Percentiles rank a stretch among this genome's conserved stretches.
Evolutionary conservation across 202 grass and related monocot genomes (phyloP).

Genomic region (Zoysia matrella): DNA sequence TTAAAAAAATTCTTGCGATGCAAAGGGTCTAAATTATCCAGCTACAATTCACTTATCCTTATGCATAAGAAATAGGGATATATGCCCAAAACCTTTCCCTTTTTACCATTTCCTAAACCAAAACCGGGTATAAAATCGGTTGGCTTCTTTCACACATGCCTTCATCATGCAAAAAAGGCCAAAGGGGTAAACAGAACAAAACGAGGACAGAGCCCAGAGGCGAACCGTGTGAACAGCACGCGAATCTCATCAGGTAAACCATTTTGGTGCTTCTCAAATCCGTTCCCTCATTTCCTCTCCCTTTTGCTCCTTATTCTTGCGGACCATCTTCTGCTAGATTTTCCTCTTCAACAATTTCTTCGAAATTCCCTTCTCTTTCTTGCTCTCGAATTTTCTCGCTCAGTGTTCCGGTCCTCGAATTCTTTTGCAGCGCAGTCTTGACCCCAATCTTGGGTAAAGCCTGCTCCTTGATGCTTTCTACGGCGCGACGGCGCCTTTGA

Average conservation of each 20-base stretch:
- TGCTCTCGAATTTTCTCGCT: constrained; percentile 4
- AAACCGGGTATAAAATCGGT: no score
- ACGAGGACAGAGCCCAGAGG: neutral
- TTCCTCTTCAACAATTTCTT: constrained; percentile 28
- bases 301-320: constrained; percentile 38
- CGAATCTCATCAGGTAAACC: constrained; percentile 32
- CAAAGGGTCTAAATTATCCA: no score
- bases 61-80: no score
- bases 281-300: constrained; percentile 8
- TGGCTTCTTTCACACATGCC: no score
- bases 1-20: no score
- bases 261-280: neutral
- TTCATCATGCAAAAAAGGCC: constrained; percentile 28
- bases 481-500: neutral
- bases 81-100: no score
- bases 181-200: constrained; percentile 18
- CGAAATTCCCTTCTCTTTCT: constrained; percentile 12
- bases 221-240: constrained; percentile 26
- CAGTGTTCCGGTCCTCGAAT: constrained; percentile 4
- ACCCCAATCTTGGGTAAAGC: constrained; percentile 35
- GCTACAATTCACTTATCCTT: no score
- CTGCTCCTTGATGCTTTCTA: neutral
- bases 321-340: constrained; percentile 31
- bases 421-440: constrained; percentile 32
- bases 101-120: no score